Conservation (phyloP, 352 stramenopile genomes). For the Pythium pyrilobum region DNA sequence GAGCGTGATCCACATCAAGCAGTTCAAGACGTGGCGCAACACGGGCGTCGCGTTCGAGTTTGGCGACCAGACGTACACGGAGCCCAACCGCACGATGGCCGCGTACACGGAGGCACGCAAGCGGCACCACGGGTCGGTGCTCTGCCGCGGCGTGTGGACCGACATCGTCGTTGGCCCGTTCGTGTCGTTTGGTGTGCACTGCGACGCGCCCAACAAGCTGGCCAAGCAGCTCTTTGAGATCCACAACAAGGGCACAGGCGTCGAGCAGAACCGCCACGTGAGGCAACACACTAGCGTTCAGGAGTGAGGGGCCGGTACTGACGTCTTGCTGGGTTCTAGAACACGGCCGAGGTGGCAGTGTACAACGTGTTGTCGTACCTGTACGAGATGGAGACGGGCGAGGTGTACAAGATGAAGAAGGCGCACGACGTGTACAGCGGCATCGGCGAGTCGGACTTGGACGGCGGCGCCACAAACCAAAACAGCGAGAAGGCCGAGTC, state of each 20-base stretch:
- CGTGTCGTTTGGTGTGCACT: conserved; percentile 87
- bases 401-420: conserved; percentile 87
- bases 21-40: conserved; percentile 91
- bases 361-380: conserved; percentile 91
- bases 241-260: conserved; percentile 89
- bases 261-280: conserved; percentile 93
- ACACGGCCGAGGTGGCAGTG: conserved; percentile 88
- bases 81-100: conserved; percentile 89
- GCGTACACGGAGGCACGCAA: conserved; percentile 83
- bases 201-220: conserved; percentile 59
- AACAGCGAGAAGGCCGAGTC: not conserved
- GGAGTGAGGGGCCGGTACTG: not conserved
- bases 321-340: conserved; percentile 28
- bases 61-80: conserved; percentile 88
- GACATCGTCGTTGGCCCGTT: conserved; percentile 91
- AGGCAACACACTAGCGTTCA: not conserved
- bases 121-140: conserved; percentile 65
- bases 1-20: conserved; percentile 90
- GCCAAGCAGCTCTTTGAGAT: conserved; percentile 90
- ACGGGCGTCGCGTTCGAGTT: conserved; percentile 94
- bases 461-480: not conserved
- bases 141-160: conserved; percentile 86
- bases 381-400: conserved; percentile 87
- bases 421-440: conserved; percentile 84
- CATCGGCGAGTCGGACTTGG: conserved; percentile 50